Percentiles rank a stretch among this genome's conserved stretches.
Conservation (phyloP, 106 monocot species). For the Allium cepa region DNA sequence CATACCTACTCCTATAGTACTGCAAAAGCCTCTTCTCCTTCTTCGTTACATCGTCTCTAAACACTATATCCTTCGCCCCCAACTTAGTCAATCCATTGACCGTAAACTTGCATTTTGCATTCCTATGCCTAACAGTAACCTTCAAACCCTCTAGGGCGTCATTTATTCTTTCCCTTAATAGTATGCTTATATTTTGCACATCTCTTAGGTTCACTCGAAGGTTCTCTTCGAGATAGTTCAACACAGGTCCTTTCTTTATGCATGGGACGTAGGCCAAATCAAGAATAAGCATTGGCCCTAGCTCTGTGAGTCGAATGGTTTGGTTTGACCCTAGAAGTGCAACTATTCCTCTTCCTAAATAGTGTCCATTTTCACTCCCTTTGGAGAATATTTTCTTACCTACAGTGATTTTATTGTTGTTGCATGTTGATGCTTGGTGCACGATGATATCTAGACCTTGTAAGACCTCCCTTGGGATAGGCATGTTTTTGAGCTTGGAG, state of each 20-base stretch:
- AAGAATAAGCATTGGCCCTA: neutral
- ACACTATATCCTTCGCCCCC: conserved; percentile 10
- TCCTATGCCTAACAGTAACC: conserved; percentile 22
- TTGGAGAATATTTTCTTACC: conserved; percentile 5
- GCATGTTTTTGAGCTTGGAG: conserved; percentile 1
- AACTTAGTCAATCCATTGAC: conserved; percentile 14
- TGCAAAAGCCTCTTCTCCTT: conserved; percentile 15
- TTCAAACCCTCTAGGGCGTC: conserved; percentile 7
- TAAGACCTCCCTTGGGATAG: conserved; percentile 14
- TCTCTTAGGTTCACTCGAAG: conserved; percentile 2
- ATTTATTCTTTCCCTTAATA: neutral
- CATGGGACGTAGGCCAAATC: neutral
- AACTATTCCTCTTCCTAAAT: conserved; percentile 6
- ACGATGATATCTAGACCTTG: conserved; percentile 24
- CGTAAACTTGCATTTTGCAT: conserved; percentile 9
- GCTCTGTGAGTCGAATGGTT: neutral
- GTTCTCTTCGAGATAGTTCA: neutral
- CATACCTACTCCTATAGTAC: conserved; percentile 19
- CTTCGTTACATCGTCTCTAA: conserved; percentile 11
- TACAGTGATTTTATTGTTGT: neutral
- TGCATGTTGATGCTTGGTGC: conserved; percentile 5
- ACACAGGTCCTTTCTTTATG: conserved; percentile 1
- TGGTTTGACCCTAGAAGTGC: conserved; percentile 6
- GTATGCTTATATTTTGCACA: neutral
- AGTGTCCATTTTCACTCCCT: neutral